phyloP scores from a whole-genome alignment of 345 rosid species.

The Moricandia arvensis region DNA sequence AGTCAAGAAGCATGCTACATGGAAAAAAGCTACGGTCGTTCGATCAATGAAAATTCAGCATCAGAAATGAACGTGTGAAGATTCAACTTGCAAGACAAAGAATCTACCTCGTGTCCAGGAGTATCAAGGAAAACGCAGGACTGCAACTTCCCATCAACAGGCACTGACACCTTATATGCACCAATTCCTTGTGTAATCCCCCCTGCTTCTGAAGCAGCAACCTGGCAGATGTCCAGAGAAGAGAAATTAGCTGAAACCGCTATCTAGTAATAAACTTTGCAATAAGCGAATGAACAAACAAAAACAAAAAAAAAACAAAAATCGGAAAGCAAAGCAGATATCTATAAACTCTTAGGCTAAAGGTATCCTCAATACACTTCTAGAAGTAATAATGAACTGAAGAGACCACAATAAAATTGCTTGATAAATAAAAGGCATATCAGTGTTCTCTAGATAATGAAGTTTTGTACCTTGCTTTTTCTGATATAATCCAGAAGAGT shows the following conservation, averaged over 20 bases:
- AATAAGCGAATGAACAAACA: constrained; percentile 10
- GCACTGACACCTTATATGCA: constrained; percentile 78
- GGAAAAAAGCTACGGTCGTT: not conserved
- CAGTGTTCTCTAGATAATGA: constrained; percentile 9
- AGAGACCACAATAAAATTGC: not conserved
- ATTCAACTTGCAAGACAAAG: constrained; percentile 6
- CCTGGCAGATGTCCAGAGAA: constrained; percentile 50
- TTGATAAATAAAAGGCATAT: not conserved
- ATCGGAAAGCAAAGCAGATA: not conserved
- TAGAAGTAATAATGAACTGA: constrained; percentile 1
- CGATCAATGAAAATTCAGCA: not conserved
- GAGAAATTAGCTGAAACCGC: constrained; percentile 24
- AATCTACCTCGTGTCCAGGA: constrained; percentile 94
- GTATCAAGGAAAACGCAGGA: constrained; percentile 97
- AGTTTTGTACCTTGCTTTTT: constrained; percentile 78
- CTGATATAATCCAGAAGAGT: constrained; percentile 92
- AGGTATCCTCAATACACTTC: constrained; percentile 4
- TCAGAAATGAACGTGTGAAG: not conserved
- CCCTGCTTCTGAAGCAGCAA: constrained; percentile 96
- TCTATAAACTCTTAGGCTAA: not conserved
- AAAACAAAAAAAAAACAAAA: not conserved
- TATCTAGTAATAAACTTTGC: constrained; percentile 6
- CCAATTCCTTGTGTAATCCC: constrained; percentile 99
- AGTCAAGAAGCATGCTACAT: not conserved
- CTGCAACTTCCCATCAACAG: constrained; percentile 76